Evolutionary conservation across 768 basidiomycete genomes (phyloP).

Genomic region (Boletus sp.): DNA sequence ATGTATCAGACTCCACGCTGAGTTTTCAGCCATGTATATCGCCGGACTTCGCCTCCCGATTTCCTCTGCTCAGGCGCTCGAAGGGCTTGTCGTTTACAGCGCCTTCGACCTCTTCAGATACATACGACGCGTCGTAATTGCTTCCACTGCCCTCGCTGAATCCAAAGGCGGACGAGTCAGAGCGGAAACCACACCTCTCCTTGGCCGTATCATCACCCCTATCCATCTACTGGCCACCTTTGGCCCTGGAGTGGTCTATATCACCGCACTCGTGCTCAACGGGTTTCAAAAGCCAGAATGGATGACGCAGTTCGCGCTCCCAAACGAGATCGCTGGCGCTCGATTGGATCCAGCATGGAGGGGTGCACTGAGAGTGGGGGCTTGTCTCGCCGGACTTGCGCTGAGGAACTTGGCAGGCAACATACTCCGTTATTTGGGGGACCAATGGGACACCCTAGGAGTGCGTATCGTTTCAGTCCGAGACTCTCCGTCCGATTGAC

Average conservation of each 20-base stretch:
- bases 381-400: constrained; percentile 12
- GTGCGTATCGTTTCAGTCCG: constrained; percentile 6
- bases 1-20: no score
- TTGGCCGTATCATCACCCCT: constrained; percentile 20
- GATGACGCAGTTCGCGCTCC: constrained; percentile 19
- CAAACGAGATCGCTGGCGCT: constrained; percentile 3
- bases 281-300: constrained; percentile 27
- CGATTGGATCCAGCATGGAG: constrained; percentile 3
- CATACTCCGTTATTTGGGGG: constrained; percentile 10
- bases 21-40: constrained; percentile 2
- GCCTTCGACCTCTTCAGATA: constrained; percentile 4
- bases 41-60: constrained; percentile 1
- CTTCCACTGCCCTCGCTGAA: not conserved
- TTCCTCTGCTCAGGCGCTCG: constrained; percentile 6
- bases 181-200: constrained; percentile 4
- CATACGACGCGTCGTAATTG: not conserved
- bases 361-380: constrained; percentile 13
- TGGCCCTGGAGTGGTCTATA: not conserved
- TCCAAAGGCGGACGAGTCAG: constrained; percentile 16
- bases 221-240: constrained; percentile 14
- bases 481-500: no score
- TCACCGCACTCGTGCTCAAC: constrained; percentile 20
- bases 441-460: constrained; percentile 24
- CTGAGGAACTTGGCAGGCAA: not conserved
- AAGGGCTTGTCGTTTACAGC: constrained; percentile 4